Evolutionary conservation across 2,329 filamentous ascomycete species (phyloP), one percentile per base, ranked within the genome.

Genomic region (Colletotrichum orchidophilum): DNA sequence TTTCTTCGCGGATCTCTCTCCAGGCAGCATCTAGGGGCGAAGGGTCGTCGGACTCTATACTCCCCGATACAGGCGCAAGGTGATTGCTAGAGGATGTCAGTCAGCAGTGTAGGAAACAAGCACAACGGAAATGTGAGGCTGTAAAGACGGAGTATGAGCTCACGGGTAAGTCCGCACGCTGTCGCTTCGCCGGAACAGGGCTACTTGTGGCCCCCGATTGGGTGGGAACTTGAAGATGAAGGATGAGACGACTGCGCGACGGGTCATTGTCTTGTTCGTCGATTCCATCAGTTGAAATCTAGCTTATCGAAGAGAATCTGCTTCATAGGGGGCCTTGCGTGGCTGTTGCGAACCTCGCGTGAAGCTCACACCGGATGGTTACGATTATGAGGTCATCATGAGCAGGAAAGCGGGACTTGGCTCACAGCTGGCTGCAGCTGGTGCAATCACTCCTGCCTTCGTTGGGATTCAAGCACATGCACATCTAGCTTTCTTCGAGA

Each of bases 1-100:
- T 92, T 77, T 93, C 91, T 76, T 93, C 90, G 5, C 78, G 75
- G 26, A 93, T 82, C 78, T 92, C 90, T 15, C 91, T 85, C 84
- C 87, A 87, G 29, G 91, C 91, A 0, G 91, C 87, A 3, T 83
- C 80, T 6, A 90, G 77, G 0, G 90, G 87, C 26, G 79, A 84
- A 3, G 80, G 69, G 74, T 93, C 91, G 0, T 79, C 76, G 6
- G 80, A 63, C 3, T 92, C 87, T 61, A 93, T 87, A 65, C 84
- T 87, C 46, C 91, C 91, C 0, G 90, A 90, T 21, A 92, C 87
- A 1, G 90, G 88, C 0, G 89, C 90, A 60, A 90, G 85, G 76
- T 87, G 89, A 75, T 86, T 85, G 75, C 86, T 87, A 71, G 27
- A 39, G 29, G 6, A 0, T 29, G 21, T 63, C 15, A 24, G 18